These are phyloP conservation scores for Pichia inconspicua DNA, from an alignment of 1,139 yeast species.

Conservation along the genomic window DNA sequence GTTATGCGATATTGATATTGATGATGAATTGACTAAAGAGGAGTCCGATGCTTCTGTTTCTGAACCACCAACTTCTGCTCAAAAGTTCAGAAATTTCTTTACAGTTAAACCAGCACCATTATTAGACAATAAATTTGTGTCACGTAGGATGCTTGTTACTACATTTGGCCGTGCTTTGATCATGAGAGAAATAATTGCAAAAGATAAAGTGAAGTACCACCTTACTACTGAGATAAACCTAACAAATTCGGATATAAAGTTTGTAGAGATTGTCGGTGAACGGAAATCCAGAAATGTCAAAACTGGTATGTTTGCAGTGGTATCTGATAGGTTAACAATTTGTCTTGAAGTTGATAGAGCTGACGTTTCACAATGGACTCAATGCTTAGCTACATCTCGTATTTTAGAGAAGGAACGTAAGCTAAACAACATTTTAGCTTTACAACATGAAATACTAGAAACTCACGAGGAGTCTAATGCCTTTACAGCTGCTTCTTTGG, in stretches of 20 bases:
- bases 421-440: slow-evolving; percentile 17
- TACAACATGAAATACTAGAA: slow-evolving; percentile 28
- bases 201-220: slow-evolving; percentile 27
- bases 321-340: slow-evolving; percentile 39
- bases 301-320: slow-evolving; percentile 47
- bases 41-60: slow-evolving; percentile 14
- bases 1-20: slow-evolving; percentile 10
- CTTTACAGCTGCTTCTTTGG: slow-evolving; percentile 28
- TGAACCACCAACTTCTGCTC: slow-evolving; percentile 14
- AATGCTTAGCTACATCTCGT: slow-evolving; percentile 43
- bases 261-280: slow-evolving; percentile 45
- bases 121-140: slow-evolving; percentile 6
- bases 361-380: slow-evolving; percentile 52
- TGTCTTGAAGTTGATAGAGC: slow-evolving; percentile 51
- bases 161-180: slow-evolving; percentile 49
- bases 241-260: slow-evolving; percentile 39
- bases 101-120: slow-evolving; percentile 13
- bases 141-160: slow-evolving; percentile 34
- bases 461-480: slow-evolving; percentile 13
- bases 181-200: slow-evolving; percentile 29
- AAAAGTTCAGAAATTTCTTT: slow-evolving; percentile 29
- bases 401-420: slow-evolving; percentile 39
- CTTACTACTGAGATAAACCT: slow-evolving; percentile 44
- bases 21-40: slow-evolving; percentile 18
- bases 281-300: slow-evolving; percentile 24